Evolutionary conservation across 2,329 filamentous ascomycete species (phyloP).

Genomic region (Penicillium sp.): DNA sequence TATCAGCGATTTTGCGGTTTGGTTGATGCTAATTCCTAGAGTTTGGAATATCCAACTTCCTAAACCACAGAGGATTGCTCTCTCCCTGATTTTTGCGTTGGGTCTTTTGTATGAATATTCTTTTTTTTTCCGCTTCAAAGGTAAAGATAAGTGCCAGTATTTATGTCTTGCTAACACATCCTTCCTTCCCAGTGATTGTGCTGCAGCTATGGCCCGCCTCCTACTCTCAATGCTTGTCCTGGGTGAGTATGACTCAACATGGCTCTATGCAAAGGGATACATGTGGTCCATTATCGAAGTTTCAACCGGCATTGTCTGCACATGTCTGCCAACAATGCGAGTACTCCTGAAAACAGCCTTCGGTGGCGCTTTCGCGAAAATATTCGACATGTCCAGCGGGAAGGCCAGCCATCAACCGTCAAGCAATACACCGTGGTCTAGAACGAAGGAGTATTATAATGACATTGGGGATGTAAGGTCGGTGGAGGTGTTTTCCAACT

Average conservation of each 20-base stretch:
- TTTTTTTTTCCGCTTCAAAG: too few relatives aligned
- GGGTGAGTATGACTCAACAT: neutral
- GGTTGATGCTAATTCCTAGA: constrained; percentile 6
- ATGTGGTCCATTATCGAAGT: constrained; percentile 9
- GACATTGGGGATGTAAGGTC: neutral
- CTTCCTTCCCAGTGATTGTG: neutral
- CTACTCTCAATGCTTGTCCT: constrained; percentile 5
- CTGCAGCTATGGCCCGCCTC: constrained; percentile 3
- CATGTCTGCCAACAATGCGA: constrained; percentile 8
- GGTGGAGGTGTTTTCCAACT: neutral
- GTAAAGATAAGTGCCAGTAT: neutral
- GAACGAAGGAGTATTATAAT: neutral
- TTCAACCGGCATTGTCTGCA: constrained; percentile 8
- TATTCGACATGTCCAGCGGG: neutral
- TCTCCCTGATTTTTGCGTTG: constrained; percentile 2
- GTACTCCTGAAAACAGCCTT: neutral
- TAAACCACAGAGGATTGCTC: constrained; percentile 2
- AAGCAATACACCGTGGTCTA: neutral
- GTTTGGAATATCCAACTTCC: constrained; percentile 9
- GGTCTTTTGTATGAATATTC: constrained; percentile 3
- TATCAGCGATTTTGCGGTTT: neutral
- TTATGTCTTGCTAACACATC: neutral
- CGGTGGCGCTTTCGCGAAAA: neutral
- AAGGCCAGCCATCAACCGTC: neutral
- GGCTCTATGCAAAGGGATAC: neutral